A percentile compares a stretch with the other conserved stretches of the same genome.
Conservation (phyloP, 352 stramenopile genomes). For the Phytophthora sojae region DNA sequence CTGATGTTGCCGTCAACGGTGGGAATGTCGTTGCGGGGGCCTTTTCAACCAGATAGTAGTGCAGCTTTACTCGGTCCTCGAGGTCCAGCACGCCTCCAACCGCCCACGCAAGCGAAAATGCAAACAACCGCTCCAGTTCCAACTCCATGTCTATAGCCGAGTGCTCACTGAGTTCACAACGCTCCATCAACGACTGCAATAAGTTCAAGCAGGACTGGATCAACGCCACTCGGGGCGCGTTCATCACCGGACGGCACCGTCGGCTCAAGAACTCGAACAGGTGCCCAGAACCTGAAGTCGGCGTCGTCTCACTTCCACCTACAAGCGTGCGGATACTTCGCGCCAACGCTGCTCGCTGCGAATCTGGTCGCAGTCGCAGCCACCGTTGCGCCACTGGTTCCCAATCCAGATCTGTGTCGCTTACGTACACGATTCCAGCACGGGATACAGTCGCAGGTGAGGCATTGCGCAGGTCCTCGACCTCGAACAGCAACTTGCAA, state of each 20-base stretch:
- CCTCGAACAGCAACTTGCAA: slow-evolving; percentile 94
- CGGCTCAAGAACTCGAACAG: slow-evolving; percentile 79
- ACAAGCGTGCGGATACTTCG: slow-evolving; percentile 64
- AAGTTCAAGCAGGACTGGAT: slow-evolving; percentile 81
- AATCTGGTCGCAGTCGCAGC: slow-evolving; percentile 58
- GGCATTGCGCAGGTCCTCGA: slow-evolving; percentile 93
- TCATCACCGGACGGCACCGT: slow-evolving; percentile 76
- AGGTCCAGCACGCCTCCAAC: slow-evolving; percentile 86
- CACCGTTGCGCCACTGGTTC: slow-evolving; percentile 72
- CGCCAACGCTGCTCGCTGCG: slow-evolving; percentile 53
- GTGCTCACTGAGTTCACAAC: slow-evolving; percentile 69
- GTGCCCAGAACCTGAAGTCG: slow-evolving; percentile 43
- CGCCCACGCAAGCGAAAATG: slow-evolving; percentile 86
- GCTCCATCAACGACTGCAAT: slow-evolving; percentile 61
- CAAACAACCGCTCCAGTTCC: slow-evolving; percentile 87
- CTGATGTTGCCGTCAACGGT: slow-evolving; percentile 10
- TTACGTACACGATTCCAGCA: slow-evolving; percentile 93
- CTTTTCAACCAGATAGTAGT: slow-evolving; percentile 72
- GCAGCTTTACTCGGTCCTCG: slow-evolving; percentile 79
- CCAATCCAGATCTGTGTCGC: slow-evolving; percentile 81
- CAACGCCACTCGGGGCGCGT: slow-evolving; percentile 70
- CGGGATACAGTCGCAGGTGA: slow-evolving; percentile 93
- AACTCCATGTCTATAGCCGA: slow-evolving; percentile 48
- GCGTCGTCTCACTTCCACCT: slow-evolving; percentile 22
- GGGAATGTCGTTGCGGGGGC: slow-evolving; percentile 36